phyloP scores from a whole-genome alignment of 768 basidiomycete genomes.

The Boletus sp. region DNA sequence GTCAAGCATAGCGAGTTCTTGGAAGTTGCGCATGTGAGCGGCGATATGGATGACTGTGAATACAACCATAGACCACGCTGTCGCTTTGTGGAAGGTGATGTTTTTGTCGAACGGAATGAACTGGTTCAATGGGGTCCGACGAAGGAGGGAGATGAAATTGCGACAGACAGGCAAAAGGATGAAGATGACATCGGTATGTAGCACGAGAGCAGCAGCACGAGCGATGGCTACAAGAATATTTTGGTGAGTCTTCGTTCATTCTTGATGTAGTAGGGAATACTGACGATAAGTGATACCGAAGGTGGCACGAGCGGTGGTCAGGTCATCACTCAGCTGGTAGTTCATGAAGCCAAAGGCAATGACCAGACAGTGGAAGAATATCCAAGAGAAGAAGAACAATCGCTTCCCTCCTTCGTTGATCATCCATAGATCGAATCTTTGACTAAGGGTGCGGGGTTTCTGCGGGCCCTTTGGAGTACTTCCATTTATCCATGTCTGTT shows the following conservation, averaged over 20 bases:
- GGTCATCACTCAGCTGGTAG: constrained; percentile 80
- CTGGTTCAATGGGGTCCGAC: constrained; percentile 80
- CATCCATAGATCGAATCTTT: constrained; percentile 77
- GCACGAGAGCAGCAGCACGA: constrained; percentile 82
- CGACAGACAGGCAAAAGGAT: constrained; percentile 95
- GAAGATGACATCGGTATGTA: constrained; percentile 90
- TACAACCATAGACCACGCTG: constrained; percentile 86
- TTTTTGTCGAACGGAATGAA: constrained; percentile 94
- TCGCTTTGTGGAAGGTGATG: constrained; percentile 86
- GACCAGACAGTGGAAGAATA: constrained; percentile 79
- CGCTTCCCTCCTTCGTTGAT: constrained; percentile 86
- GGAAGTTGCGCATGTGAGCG: constrained; percentile 88
- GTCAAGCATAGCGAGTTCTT: constrained; percentile 57
- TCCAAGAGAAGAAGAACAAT: constrained; percentile 78
- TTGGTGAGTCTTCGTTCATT: neutral
- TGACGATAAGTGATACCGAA: constrained; percentile 81
- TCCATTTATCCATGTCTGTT: constrained; percentile 51
- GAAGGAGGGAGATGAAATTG: constrained; percentile 87
- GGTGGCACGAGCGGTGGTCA: constrained; percentile 55
- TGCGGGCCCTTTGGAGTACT: constrained; percentile 30
- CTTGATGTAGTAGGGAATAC: constrained; percentile 19
- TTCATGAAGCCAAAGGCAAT: constrained; percentile 73
- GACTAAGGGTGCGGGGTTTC: constrained; percentile 38
- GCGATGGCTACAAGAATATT: constrained; percentile 61
- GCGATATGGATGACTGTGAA: constrained; percentile 73